Evolutionary conservation across 2,329 filamentous ascomycete genomes (phyloP), one percentile per base, ranked within the genome.

Genomic region (Colletotrichum echinochloae): DNA sequence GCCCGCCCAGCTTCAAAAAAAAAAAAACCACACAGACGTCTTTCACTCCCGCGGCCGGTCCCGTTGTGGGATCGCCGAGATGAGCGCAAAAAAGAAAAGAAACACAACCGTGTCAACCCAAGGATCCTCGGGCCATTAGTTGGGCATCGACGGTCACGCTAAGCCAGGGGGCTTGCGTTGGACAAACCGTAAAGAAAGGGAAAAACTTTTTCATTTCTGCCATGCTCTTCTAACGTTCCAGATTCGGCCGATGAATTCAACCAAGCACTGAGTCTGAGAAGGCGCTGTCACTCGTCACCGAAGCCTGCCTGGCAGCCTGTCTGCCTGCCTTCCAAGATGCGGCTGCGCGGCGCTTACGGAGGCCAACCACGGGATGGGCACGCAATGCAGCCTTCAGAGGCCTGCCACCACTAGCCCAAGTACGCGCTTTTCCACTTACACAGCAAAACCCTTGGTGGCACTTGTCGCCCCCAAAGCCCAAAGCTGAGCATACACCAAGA

Each of bases 71-170:
- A 54, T 63, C 65, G 37, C 18, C 26, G 54, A 54, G 46, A 62
- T 59, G 57, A 71, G n/a, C n/a, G 26, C 35, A 48, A 37, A 20
- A 51, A 51, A 39, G 52, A 8, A 60, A 68, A 63, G 57, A 59
- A 63, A 70, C 20, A 71, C 62, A 68, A 51, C 56, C 52, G 9
- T 54, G 28, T 51, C 37, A 9, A 63, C 57, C 55, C 23, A 41
- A 65, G 60, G 41, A 49, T 26, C 48, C 44, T 72, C 62, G 46
- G 71, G 63, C 68, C 54, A 60, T 28, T 26, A 12, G 60, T 72
- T 64, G 68, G 71, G 71, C 71, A 72, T 54, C 71, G 51, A 71
- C 33, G 46, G 52, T 33, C 18, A 59, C 57, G 55, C 18, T 64
- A 55, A 66, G 60, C 55, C 48, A 61, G 55, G 63, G 68, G 60